Percentiles rank a stretch among this genome's conserved stretches.
phyloP scores from a whole-genome alignment of 495 filamentous ascomycete genomes.

The Penicillium roqueforti region DNA sequence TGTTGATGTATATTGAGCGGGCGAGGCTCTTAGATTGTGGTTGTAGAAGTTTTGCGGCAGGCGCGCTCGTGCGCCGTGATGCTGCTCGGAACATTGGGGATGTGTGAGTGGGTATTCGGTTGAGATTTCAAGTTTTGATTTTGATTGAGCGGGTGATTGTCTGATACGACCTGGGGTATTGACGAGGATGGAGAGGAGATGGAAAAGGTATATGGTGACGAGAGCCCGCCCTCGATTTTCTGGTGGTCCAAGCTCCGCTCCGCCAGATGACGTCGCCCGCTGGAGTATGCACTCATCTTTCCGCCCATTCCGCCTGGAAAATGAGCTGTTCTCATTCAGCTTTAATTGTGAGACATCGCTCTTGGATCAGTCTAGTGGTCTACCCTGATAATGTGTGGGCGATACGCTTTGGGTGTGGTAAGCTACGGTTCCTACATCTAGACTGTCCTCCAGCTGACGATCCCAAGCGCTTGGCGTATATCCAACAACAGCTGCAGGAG shows the following conservation, averaged over 20 bases:
- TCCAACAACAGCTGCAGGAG: conserved; percentile 66
- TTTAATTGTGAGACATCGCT: background rate
- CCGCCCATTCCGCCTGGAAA: background rate
- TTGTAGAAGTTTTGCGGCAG: conserved; percentile 15
- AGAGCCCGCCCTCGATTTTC: conserved; percentile 23
- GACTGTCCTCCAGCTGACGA: conserved; percentile 11
- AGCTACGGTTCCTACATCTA: conserved; percentile 21
- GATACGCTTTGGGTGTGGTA: conserved; percentile 79
- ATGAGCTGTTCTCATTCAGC: background rate
- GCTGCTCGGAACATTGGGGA: conserved; percentile 34
- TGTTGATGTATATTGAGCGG: conserved; percentile 26
- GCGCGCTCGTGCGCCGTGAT: conserved; percentile 32
- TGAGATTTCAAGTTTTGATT: background rate
- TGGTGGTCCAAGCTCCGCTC: conserved; percentile 26
- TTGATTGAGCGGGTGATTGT: background rate
- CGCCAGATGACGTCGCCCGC: conserved; percentile 30
- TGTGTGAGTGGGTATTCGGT: background rate
- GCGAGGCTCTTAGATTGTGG: conserved; percentile 17
- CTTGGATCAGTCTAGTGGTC: background rate
- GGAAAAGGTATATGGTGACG: background rate
- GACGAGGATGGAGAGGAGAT: background rate
- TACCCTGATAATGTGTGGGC: conserved; percentile 66
- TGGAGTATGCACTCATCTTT: background rate
- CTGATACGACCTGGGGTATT: background rate
- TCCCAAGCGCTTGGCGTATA: conserved; percentile 53